phyloP scores from a whole-genome alignment of 441 rosid genomes.

The Gossypium lobatum region DNA sequence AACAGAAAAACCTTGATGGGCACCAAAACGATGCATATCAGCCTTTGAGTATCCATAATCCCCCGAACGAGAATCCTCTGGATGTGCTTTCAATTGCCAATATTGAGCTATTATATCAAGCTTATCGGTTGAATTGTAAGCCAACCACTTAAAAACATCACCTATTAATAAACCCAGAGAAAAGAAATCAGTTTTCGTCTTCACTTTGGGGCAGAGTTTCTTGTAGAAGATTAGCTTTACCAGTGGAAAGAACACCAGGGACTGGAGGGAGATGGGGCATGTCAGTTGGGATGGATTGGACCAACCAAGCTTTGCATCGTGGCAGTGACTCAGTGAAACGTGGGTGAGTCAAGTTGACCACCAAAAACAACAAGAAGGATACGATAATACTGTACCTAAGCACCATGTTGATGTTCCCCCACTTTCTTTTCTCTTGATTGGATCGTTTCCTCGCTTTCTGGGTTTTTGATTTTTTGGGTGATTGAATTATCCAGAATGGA shows the following conservation, averaged over 20 bases:
- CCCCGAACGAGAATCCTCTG: constrained; percentile 68
- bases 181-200: background rate
- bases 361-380: constrained; percentile 20
- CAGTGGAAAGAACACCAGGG: constrained; percentile 74
- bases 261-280: constrained; percentile 68
- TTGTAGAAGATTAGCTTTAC: constrained; percentile 31
- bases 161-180: constrained; percentile 33
- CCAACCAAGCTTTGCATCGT: constrained; percentile 78
- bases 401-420: constrained; percentile 12
- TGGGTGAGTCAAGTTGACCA: constrained; percentile 22
- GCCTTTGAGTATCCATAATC: constrained; percentile 68
- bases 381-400: constrained; percentile 4
- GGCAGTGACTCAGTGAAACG: constrained; percentile 17
- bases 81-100: constrained; percentile 68
- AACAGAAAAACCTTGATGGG: constrained; percentile 49
- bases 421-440: background rate
- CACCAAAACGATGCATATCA: constrained; percentile 53
- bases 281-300: constrained; percentile 88
- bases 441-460: background rate
- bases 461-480: background rate
- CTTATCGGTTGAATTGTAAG: constrained; percentile 56
- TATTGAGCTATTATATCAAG: constrained; percentile 82
- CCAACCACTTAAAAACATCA: constrained; percentile 80
- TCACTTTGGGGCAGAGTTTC: background rate
- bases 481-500: background rate